These are phyloP conservation scores for Marchantia polymorpha DNA, from an alignment of 225 moss, liverwort and hornwort species.

Conservation along the genomic window DNA sequence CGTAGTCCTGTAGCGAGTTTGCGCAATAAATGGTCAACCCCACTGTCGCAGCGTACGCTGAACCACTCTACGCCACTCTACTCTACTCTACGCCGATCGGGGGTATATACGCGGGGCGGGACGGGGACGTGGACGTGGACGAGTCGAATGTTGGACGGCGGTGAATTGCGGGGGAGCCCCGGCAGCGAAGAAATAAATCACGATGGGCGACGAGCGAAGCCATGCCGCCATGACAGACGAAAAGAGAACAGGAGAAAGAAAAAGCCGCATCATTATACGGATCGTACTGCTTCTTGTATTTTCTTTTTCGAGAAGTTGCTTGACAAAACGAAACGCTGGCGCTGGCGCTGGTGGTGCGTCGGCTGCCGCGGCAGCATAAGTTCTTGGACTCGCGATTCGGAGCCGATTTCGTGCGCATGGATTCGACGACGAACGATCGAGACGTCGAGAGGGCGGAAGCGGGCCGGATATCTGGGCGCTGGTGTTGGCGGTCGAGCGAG, in stretches of 20 bases:
- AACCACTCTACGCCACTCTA: not conserved
- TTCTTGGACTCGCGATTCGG: not conserved
- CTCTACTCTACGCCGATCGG: not conserved
- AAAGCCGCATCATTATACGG: not conserved
- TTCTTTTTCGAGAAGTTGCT: not conserved
- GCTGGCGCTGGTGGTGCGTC: not conserved
- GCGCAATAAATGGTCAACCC: conserved; percentile 4
- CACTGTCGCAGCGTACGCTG: not conserved
- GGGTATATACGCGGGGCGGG: not conserved
- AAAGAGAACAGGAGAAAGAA: not conserved
- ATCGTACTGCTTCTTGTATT: not conserved
- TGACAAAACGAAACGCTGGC: not conserved
- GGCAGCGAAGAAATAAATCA: not conserved
- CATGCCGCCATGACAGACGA: not conserved
- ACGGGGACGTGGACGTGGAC: not conserved
- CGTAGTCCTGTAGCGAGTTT: not conserved
- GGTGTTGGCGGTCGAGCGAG: not conserved
- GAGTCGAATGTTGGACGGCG: not conserved
- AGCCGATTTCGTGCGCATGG: not conserved
- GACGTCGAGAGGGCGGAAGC: not conserved
- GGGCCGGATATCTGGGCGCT: not conserved
- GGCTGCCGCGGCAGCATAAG: not conserved
- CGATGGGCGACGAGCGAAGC: not conserved
- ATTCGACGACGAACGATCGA: no score
- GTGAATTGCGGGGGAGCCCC: not conserved